A percentile compares a stretch with the other conserved stretches of the same genome.
Evolutionary conservation across 768 basidiomycete genomes (phyloP).

Genomic region (Kwoniella europaea): DNA sequence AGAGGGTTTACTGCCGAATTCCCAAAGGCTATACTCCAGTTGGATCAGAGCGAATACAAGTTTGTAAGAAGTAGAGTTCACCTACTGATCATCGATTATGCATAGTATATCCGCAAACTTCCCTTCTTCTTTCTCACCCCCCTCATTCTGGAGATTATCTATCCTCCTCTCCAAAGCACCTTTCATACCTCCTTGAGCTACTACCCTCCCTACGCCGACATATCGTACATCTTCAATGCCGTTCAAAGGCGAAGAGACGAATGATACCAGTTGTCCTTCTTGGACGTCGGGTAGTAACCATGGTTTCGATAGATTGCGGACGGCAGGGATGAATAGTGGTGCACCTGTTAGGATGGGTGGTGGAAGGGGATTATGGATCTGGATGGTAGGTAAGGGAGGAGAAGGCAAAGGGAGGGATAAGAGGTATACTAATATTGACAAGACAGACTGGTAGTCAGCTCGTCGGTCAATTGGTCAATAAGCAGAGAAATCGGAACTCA

Average conservation of each 20-base stretch:
- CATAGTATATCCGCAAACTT: conserved; percentile 53
- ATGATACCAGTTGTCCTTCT: conserved; percentile 45
- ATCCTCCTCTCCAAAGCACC: conserved; percentile 47
- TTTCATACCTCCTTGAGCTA: conserved; percentile 46
- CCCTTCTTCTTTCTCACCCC: conserved; percentile 47
- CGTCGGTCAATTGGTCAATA: too few relatives aligned
- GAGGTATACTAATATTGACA: conserved; percentile 29
- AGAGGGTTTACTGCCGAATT: conserved; percentile 46
- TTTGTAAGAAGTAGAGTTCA: not conserved
- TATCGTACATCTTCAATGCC: conserved; percentile 34
- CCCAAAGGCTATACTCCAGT: conserved; percentile 44
- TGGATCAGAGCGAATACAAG: too few relatives aligned
- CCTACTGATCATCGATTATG: conserved; percentile 54
- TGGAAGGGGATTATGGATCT: conserved; percentile 51
- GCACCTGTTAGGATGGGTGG: conserved; percentile 54
- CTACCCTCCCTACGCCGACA: conserved; percentile 49
- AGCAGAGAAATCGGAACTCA: conserved; percentile 17
- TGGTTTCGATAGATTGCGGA: conserved; percentile 43
- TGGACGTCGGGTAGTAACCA: conserved; percentile 48
- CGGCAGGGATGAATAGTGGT: conserved; percentile 54
- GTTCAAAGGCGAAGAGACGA: conserved; percentile 32
- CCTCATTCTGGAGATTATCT: conserved; percentile 29
- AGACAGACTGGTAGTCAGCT: too few relatives aligned
- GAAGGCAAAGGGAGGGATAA: conserved; percentile 28
- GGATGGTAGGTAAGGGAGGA: conserved; percentile 45